Evolutionary conservation across 805 yeast genomes (phyloP), one percentile per base, ranked within the genome.

Genomic region (Zygosaccharomyces gambellarensis): DNA sequence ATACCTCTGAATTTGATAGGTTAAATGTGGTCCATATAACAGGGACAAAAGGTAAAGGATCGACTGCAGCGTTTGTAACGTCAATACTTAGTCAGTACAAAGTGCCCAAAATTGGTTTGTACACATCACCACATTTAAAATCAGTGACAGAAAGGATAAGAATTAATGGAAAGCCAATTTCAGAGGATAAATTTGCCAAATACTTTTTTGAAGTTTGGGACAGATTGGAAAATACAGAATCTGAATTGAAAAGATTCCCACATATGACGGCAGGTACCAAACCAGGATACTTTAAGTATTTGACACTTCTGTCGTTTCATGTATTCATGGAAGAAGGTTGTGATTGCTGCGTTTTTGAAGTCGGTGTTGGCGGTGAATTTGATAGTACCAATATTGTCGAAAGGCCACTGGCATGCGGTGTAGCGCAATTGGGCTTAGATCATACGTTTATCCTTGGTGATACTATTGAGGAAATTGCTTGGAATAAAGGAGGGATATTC

Each of bases 21-120:
- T 67, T 94, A 58, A 90, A 90, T 58, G 76, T 90, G 2, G 77
- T 94, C 38, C 99, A 94, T 63, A 85, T 95, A 32, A 90, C 99
- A 0, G 99, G 99, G 19, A 94, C 99, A 1, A 94, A 94, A 66
- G 99, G 99, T 11, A 94, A 94, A 70, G 99, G 99, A 1, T 90
- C 97, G 0, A 92, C 98, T 0, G 92, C 97, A 68, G 97, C 99
- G 0, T 94, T 94, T 63, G 80, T 90, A 2, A 87, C 87, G 60
- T 81, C 94, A 2, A 88, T 95, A 36, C 68, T 95, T 52, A 62
- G 69, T 6, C 88, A 88, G 62, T 88, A 88, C 60, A 55, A 51
- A 34, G 23, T 67, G 53, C 65, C 51, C 14, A 88, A 87, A 65
- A 78, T 90, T 45, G 99, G 99, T 0, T 75, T 94, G n/a, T 94